Conservation (phyloP, 1,284 basidiomycete species). For the Fomitopsis schrenkii region DNA sequence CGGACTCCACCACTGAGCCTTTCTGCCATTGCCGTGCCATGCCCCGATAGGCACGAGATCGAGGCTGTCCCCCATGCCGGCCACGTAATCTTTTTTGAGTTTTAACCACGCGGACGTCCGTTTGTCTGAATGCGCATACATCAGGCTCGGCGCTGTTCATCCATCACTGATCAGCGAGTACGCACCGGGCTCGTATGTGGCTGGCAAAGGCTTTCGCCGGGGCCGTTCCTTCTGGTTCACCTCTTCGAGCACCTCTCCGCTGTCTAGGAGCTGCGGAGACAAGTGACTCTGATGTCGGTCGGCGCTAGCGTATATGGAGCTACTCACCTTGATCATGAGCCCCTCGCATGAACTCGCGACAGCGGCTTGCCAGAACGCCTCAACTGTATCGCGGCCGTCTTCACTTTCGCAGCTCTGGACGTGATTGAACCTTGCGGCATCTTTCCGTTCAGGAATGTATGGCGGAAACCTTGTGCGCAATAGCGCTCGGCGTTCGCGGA, state of each 20-base stretch:
- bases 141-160: constrained; percentile 1
- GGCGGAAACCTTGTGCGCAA: constrained; percentile 59
- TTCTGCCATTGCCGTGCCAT: constrained; percentile 89
- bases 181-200: constrained; percentile 85
- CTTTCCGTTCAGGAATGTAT: constrained; percentile 39
- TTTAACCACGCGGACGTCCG: constrained; percentile 55
- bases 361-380: constrained; percentile 78
- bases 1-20: constrained; percentile 92
- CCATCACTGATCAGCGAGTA: background rate
- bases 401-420: constrained; percentile 77
- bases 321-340: constrained; percentile 85
- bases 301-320: background rate
- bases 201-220: constrained; percentile 71
- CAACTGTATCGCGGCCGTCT: constrained; percentile 57
- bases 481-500: constrained; percentile 68
- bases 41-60: constrained; percentile 79
- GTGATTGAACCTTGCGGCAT: constrained; percentile 70
- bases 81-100: constrained; percentile 80
- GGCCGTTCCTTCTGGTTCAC: constrained; percentile 32
- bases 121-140: constrained; percentile 44
- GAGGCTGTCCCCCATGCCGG: constrained; percentile 63
- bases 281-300: constrained; percentile 18
- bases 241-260: constrained; percentile 38
- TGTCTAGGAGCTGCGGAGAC: constrained; percentile 52
- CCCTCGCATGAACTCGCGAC: constrained; percentile 87